Base-by-base conservation (phyloP, 768 basidiomycete genomes). In the Glaciozyma antarctica region DNA sequence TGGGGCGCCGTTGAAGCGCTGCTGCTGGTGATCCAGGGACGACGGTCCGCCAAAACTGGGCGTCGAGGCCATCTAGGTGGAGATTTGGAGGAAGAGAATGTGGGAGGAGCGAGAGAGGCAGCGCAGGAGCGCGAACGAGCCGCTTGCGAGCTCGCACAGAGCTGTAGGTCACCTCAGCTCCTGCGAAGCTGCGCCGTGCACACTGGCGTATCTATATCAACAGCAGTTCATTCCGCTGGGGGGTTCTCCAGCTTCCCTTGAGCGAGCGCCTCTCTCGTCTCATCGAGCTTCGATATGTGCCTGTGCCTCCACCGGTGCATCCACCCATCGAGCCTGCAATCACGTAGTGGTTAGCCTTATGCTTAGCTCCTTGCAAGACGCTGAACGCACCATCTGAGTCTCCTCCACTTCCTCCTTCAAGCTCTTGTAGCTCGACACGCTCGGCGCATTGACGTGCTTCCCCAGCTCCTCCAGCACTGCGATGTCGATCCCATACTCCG, bases 361-460 rank as follows among this genome's bases (percentile, higher is more conserved):
- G 22, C 4, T 9, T 15, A 26, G 15, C 10, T 15, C 26, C 17
- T n/a, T 19, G 0, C 12, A 34, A 19, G 2, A 8, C 22, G 13
- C 24, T 6, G 19, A 13, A 21, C 62, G 43, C 44, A 70, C 66
- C 54, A 67, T 17, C 44, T 59, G 58, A 26, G 61, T 47, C 28
- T 64, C 61, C 43, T 62, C 58, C 30, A 66, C 63, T 45, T 70
- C 61, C 19, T 60, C 59, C 58, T 63, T 58, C n/a, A 55, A 53
- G 38, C 61, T 38, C 41, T 41, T 17, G 3, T n/a, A 34, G 49
- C 78, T 77, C 55, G 81, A 79, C 9, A 86, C 78, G 74, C 84
- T 86, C 19, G 87, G 86, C 55, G 81, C 83, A 71, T 79, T 88
- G 73, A 90, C 81, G 73, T 80, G 80, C 62, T 78, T 77, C 34